Base-by-base conservation (phyloP, 495 filamentous ascomycete species). In the Aspergillus egyptiacus region DNA sequence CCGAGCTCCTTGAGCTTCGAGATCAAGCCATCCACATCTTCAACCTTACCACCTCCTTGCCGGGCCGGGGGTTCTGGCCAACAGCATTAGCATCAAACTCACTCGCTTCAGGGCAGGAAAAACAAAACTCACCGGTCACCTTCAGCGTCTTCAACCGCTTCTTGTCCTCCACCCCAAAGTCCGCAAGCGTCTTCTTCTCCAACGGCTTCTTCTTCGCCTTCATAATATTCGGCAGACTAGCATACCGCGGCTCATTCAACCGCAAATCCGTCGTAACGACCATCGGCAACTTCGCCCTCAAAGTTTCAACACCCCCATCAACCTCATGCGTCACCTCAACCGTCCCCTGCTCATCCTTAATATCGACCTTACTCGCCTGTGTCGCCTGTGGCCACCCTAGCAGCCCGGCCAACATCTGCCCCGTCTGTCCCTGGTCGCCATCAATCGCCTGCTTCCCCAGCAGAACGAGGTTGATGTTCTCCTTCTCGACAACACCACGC, bases 161-260 rank as follows among this genome's bases (percentile, higher is more conserved):
- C 67, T 74, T 74, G 41, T 80, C 74, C 60, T 88, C 82, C 7
- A 90, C 76, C 0, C 87, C 89, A 65, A 83, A 84, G 64, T 97
- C 91, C 40, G 66, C 79, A 64, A 95, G 62, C 38, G 72, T 86
- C 79, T 86, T 86, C 84, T 95, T 97, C 67, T 89, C 87, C 57
- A 98, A 60, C 58, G 85, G 85, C 83, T 97, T 98, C 86, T 97
- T 98, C 86, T 97, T 97, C 46, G 93, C 93, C 82, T 96, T 97
- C 94, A 98, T 98, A 50, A 98, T 97, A 69, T 96, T 96, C 57
- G 89, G 91, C 76, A 98, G 64, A 66, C 81, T 95, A 42, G 90
- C 91, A 70, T 96, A 98, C 42, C 94, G 71, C 46, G 93, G 94
- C 79, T 94, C 87, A 65, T 98, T 97, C 69, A 98, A 70, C 34